Conservation (phyloP, 2,329 filamentous ascomycete species). For the Monilinia fructigena region DNA sequence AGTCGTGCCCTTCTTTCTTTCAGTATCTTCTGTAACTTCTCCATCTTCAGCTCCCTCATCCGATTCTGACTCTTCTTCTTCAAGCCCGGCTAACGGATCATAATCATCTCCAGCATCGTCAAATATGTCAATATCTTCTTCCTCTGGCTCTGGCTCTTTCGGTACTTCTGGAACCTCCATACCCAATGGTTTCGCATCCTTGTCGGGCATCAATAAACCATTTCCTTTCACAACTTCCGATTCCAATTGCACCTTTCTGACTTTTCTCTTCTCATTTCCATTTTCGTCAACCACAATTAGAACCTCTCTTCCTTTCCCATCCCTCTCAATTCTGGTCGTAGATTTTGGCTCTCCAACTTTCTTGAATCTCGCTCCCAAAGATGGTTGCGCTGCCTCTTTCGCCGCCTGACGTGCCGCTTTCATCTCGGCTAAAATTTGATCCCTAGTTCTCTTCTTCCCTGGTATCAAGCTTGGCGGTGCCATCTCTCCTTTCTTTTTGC, state of each 20-base stretch:
- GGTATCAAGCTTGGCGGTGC: constrained; percentile 52
- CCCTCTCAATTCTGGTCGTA: constrained; percentile 58
- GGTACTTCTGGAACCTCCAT: constrained; percentile 64
- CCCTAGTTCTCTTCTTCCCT: constrained; percentile 61
- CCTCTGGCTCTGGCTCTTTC: constrained; percentile 48
- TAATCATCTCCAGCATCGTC: constrained; percentile 66
- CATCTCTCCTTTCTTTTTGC: constrained; percentile 58
- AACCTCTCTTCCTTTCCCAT: constrained; percentile 61
- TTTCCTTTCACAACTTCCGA: constrained; percentile 43
- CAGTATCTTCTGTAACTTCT: constrained; percentile 42
- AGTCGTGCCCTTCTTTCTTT: constrained; percentile 26
- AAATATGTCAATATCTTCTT: constrained; percentile 63
- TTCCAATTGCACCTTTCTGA: constrained; percentile 52
- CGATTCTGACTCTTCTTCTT: constrained; percentile 40
- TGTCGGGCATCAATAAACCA: constrained; percentile 52
- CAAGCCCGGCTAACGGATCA: constrained; percentile 62
- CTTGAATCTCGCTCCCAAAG: constrained; percentile 60
- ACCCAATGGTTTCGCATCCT: constrained; percentile 57
- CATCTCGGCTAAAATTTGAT: constrained; percentile 66
- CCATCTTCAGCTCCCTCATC: constrained; percentile 47
- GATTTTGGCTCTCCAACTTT: constrained; percentile 59
- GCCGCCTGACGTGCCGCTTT: constrained; percentile 62
- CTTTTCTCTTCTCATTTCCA: constrained; percentile 64
- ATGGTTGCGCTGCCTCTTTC: constrained; percentile 50
- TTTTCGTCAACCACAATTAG: constrained; percentile 65